Evolutionary conservation across 805 yeast species (phyloP).

Genomic region (Ascoidea tarda): DNA sequence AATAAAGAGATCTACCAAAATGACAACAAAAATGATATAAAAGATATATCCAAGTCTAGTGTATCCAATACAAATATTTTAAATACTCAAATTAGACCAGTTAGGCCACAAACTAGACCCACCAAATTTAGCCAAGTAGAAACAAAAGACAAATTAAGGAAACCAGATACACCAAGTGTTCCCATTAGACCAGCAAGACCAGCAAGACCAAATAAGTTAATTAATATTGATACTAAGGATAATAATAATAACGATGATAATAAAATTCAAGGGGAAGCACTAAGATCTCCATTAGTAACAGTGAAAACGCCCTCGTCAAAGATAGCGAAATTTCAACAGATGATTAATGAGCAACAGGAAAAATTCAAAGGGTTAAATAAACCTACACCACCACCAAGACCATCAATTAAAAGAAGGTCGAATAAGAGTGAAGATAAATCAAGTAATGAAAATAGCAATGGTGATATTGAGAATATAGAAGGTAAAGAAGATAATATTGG

Average conservation of each 20-base stretch:
- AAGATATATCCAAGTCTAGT: not conserved
- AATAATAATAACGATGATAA: not conserved
- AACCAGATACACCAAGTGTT: not conserved
- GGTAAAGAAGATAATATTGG: slow-evolving; percentile 45
- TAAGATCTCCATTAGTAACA: not conserved
- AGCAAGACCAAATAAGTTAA: not conserved
- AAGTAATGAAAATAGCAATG: not conserved
- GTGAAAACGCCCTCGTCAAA: not conserved
- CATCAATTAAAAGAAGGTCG: not conserved
- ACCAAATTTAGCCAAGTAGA: not conserved
- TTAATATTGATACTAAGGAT: not conserved
- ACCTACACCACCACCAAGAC: not conserved
- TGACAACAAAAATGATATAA: not conserved
- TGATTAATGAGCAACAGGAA: not conserved
- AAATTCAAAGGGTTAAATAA: too few relatives aligned
- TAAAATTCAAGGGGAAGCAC: not conserved
- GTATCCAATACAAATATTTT: not conserved
- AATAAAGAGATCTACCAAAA: not conserved
- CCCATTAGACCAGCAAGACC: slow-evolving; percentile 2
- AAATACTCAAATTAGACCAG: not conserved
- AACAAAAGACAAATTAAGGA: too few relatives aligned
- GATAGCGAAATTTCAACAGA: not conserved
- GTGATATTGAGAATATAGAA: slow-evolving; percentile 12
- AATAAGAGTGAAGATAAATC: not conserved
- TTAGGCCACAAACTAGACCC: not conserved